Percentiles rank a stretch among this genome's conserved stretches.
phyloP scores from a whole-genome alignment of 257 asterid species.

The Cordia subcordata region DNA sequence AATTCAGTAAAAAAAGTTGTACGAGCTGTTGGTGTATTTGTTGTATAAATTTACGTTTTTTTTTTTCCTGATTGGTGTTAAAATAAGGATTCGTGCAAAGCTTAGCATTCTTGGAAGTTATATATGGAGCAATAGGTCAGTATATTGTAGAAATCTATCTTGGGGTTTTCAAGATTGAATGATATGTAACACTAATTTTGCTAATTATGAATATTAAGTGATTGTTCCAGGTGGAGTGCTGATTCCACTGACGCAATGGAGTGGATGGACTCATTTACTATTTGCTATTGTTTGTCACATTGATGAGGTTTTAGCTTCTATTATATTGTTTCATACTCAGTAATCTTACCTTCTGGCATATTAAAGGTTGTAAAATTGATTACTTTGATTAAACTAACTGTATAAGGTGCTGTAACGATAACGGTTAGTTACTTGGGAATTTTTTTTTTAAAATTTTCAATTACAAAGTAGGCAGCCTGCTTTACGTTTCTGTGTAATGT shows the following conservation, averaged over 20 bases:
- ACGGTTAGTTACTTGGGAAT: not conserved
- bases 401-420: not conserved
- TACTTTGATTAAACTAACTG: not conserved
- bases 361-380: no score
- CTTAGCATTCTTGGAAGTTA: slow-evolving; percentile 87
- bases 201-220: slow-evolving; percentile 37
- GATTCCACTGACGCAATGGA: slow-evolving; percentile 96
- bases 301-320: slow-evolving; percentile 68
- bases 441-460: not conserved
- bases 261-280: slow-evolving; percentile 87
- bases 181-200: not conserved
- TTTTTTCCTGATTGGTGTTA: slow-evolving; percentile 7
- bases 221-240: slow-evolving; percentile 83
- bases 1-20: not conserved
- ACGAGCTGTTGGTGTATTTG: not conserved
- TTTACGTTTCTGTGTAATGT: not conserved
- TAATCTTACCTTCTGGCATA: not conserved
- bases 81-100: slow-evolving; percentile 78
- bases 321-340: not conserved
- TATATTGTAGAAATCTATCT: not conserved
- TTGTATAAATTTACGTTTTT: slow-evolving; percentile 1
- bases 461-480: no score
- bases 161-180: not conserved
- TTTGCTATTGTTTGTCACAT: slow-evolving; percentile 61
- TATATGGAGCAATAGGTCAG: slow-evolving; percentile 86